These are phyloP conservation scores for Rhododendron mucronatum DNA, from an alignment of 148 eudicot genomes.

Conservation along the genomic window DNA sequence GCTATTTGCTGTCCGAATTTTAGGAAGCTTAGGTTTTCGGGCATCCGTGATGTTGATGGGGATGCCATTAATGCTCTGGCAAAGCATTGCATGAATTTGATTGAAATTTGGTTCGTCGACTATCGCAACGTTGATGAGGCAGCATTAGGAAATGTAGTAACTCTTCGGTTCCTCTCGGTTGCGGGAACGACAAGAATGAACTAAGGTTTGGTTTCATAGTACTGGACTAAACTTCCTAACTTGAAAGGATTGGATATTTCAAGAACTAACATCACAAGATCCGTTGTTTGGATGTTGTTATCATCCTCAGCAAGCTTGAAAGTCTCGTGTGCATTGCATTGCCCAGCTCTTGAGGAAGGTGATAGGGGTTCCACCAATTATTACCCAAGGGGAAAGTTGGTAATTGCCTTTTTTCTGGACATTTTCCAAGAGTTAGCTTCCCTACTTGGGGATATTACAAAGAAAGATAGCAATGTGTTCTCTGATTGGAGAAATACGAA, in stretches of 20 bases:
- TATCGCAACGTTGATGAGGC: constrained; percentile 64
- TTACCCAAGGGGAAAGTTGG: constrained; percentile 52
- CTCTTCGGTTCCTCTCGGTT: constrained; percentile 64
- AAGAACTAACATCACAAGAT: constrained; percentile 61
- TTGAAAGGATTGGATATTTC: constrained; percentile 85
- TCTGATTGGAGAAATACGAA: constrained; percentile 58
- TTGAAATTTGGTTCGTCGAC: constrained; percentile 72
- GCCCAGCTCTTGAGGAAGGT: constrained; percentile 49
- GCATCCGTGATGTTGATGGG: constrained; percentile 61
- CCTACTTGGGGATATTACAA: constrained; percentile 51
- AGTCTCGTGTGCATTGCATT: constrained; percentile 73
- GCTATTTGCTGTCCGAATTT: constrained; percentile 65
- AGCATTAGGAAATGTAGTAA: constrained; percentile 56
- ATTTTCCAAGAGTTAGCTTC: constrained; percentile 51
- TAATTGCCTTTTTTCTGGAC: constrained; percentile 54
- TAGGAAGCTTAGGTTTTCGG: constrained; percentile 56
- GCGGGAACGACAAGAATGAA: constrained; percentile 69
- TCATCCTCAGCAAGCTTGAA: constrained; percentile 52
- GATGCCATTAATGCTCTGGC: constrained; percentile 68
- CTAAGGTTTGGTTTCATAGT: constrained; percentile 58
- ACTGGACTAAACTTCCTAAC: constrained; percentile 62
- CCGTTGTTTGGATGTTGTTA: constrained; percentile 44
- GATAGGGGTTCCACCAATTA: constrained; percentile 40
- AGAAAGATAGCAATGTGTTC: constrained; percentile 46
- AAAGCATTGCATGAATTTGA: constrained; percentile 48